These are phyloP conservation scores for Suillus sp. DNA, from an alignment of 768 basidiomycete species.

Conservation along the genomic window DNA sequence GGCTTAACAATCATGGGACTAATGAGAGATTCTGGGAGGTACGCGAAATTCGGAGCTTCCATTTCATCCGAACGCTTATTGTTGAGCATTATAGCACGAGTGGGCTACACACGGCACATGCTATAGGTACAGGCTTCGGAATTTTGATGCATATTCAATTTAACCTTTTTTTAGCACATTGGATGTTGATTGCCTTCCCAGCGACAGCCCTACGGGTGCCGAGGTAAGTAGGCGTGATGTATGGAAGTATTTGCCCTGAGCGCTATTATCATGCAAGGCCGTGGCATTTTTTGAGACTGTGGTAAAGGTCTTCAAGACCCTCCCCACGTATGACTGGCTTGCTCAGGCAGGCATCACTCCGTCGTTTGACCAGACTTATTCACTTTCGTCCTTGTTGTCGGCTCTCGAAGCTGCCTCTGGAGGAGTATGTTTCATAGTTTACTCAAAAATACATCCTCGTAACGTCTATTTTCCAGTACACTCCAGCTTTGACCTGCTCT, in stretches of 20 bases:
- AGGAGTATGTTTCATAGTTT: slow-evolving; percentile 34
- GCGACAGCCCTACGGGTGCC: slow-evolving; percentile 57
- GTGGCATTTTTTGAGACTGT: slow-evolving; percentile 65
- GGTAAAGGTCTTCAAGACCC: slow-evolving; percentile 60
- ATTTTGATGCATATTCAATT: neutral
- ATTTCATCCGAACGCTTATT: slow-evolving; percentile 11
- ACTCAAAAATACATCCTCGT: slow-evolving; percentile 7
- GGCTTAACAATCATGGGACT: slow-evolving; percentile 61
- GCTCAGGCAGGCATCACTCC: slow-evolving; percentile 74
- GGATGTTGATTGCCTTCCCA: slow-evolving; percentile 56
- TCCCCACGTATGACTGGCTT: slow-evolving; percentile 79
- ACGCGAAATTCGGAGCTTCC: slow-evolving; percentile 18
- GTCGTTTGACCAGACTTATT: slow-evolving; percentile 55
- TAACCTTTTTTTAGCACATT: slow-evolving; percentile 50
- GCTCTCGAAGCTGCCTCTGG: slow-evolving; percentile 60
- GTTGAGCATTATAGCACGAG: slow-evolving; percentile 51
- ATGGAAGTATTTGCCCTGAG: slow-evolving; percentile 4
- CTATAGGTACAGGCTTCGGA: slow-evolving; percentile 27
- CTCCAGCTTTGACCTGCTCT: slow-evolving; percentile 50
- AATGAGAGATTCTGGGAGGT: slow-evolving; percentile 75
- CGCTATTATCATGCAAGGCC: slow-evolving; percentile 42
- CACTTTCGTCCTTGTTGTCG: slow-evolving; percentile 50
- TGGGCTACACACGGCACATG: slow-evolving; percentile 71
- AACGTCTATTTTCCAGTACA: slow-evolving; percentile 37
- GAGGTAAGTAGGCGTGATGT: slow-evolving; percentile 54